Conservation (phyloP, 2,329 filamentous ascomycete species). For the Phoma herbarum region DNA sequence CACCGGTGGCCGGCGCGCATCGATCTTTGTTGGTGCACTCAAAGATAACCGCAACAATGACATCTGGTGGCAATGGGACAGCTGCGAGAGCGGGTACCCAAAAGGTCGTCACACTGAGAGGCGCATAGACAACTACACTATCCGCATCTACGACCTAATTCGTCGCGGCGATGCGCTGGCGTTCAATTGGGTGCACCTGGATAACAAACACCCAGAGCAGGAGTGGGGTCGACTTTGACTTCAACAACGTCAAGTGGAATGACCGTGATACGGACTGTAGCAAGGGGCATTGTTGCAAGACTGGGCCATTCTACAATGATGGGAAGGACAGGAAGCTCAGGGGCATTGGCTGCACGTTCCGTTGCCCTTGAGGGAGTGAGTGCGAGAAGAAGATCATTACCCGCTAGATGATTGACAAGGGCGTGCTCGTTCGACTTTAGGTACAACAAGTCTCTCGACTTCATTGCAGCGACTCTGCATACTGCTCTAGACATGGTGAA, state of each 20-base stretch:
- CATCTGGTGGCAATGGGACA: neutral
- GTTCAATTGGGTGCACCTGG: neutral
- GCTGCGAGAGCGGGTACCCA: neutral
- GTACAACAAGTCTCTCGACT: too few relatives aligned
- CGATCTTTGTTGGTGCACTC: neutral
- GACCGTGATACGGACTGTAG: neutral
- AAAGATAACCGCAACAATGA: neutral
- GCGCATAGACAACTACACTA: neutral
- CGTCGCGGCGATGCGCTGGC: neutral
- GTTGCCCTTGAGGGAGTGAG: neutral
- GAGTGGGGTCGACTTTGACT: constrained; percentile 1
- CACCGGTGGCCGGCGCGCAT: neutral
- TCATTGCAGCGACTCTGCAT: too few relatives aligned
- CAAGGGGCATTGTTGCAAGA: neutral
- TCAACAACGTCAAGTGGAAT: neutral
- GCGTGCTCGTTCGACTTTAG: too few relatives aligned
- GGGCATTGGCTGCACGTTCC: neutral
- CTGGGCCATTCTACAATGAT: neutral
- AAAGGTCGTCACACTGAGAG: neutral
- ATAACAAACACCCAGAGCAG: neutral
- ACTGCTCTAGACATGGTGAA: too few relatives aligned
- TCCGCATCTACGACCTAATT: neutral
- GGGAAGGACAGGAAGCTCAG: neutral
- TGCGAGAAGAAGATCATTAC: neutral
- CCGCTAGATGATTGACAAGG: too few relatives aligned